A percentile compares a stretch with the other conserved stretches of the same genome.
phyloP scores from a whole-genome alignment of 345 rosid genomes.

The Salix dunnii region DNA sequence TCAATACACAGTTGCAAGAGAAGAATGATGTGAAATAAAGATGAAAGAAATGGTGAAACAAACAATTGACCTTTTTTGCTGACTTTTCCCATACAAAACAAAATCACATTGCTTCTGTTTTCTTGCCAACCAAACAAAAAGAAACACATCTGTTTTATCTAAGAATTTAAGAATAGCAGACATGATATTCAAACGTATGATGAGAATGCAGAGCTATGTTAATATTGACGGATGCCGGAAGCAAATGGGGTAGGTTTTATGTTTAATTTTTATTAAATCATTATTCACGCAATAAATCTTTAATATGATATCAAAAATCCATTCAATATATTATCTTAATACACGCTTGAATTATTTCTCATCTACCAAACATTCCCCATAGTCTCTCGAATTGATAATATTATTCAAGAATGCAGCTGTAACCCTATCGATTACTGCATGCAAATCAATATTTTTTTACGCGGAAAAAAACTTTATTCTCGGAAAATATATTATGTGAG shows the following conservation, averaged over 20 bases:
- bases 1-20: neutral
- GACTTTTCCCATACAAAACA: conserved; percentile 3
- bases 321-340: no score
- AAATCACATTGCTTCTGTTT: neutral
- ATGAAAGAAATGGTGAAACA: conserved; percentile 15
- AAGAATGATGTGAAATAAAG: neutral
- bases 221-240: neutral
- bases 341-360: neutral
- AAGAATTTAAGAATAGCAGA: neutral
- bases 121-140: neutral
- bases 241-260: conserved; percentile 1
- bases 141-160: neutral
- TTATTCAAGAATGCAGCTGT: conserved; percentile 18
- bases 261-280: no score
- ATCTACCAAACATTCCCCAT: neutral
- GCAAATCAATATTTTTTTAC: neutral
- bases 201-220: neutral
- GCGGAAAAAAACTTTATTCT: no score
- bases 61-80: conserved; percentile 11
- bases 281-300: no score
- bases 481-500: no score
- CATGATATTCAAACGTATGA: conserved; percentile 12
- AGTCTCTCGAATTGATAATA: neutral
- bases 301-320: no score
- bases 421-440: neutral